Conservation (phyloP, 2,329 filamentous ascomycete genomes). For the Aspergillus jensenii region DNA sequence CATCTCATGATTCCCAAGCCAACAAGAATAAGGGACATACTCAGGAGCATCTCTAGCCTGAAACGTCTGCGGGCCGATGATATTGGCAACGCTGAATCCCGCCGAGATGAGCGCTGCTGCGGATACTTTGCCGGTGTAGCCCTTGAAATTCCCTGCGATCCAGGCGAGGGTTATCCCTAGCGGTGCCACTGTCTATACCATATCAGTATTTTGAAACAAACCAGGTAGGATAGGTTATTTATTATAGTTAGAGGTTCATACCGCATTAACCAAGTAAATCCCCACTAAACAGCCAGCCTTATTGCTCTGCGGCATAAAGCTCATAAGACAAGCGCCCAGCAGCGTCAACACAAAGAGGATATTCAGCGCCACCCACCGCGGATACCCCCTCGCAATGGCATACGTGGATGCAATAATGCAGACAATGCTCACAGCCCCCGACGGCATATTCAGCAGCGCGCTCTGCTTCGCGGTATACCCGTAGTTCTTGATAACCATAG, state of each 20-base stretch:
- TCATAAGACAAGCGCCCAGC: slow-evolving; percentile 42
- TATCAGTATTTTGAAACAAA: not conserved
- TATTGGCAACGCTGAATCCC: slow-evolving; percentile 40
- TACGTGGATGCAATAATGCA: slow-evolving; percentile 40
- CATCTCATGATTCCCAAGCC: too few species aligned
- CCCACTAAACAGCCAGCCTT: slow-evolving; percentile 43
- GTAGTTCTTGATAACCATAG: slow-evolving; percentile 43
- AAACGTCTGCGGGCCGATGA: slow-evolving; percentile 45
- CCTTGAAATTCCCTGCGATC: slow-evolving; percentile 49
- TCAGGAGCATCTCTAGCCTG: slow-evolving; percentile 44
- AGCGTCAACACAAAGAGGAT: slow-evolving; percentile 47
- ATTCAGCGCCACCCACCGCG: slow-evolving; percentile 43
- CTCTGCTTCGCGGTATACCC: slow-evolving; percentile 45
- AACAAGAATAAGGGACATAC: slow-evolving; percentile 17
- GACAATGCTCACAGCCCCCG: slow-evolving; percentile 42
- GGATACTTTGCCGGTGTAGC: slow-evolving; percentile 47
- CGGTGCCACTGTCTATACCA: slow-evolving; percentile 38
- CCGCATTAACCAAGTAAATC: slow-evolving; percentile 40
- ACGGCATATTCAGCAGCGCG: slow-evolving; percentile 47
- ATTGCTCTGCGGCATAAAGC: slow-evolving; percentile 36
- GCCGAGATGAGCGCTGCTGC: slow-evolving; percentile 46
- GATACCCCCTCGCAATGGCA: slow-evolving; percentile 39
- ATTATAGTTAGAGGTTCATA: too few species aligned
- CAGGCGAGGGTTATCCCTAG: slow-evolving; percentile 45
- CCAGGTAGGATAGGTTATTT: too few species aligned